A percentile compares a stretch with the other conserved stretches of the same genome.
Evolutionary conservation across 495 filamentous ascomycete species (phyloP).

Genomic region (Podospora tetraspora): DNA sequence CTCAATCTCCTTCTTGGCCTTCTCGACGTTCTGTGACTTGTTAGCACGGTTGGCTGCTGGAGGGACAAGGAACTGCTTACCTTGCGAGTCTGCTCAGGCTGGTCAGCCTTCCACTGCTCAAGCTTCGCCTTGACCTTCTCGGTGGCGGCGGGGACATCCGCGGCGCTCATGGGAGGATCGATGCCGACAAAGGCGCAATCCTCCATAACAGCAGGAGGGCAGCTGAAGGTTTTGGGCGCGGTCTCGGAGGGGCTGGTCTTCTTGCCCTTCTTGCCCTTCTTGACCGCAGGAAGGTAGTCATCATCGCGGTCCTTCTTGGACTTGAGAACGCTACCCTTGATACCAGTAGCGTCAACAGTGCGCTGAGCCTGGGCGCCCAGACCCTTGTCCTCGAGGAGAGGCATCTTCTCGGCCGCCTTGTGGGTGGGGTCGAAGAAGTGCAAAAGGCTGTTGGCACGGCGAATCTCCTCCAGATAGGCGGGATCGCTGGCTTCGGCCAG

Average conservation of each 20-base stretch:
- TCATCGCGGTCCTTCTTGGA: constrained; percentile 84
- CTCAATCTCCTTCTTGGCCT: constrained; percentile 60
- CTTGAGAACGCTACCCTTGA: constrained; percentile 71
- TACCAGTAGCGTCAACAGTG: constrained; percentile 68
- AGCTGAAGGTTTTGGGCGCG: constrained; percentile 66
- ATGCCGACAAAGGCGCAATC: constrained; percentile 77
- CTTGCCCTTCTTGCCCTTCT: constrained; percentile 90
- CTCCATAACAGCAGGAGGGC: constrained; percentile 84
- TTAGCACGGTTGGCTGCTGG: background rate
- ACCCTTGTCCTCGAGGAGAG: constrained; percentile 59
- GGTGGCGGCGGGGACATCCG: constrained; percentile 67
- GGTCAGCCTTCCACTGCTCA: constrained; percentile 87
- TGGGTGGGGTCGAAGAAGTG: constrained; percentile 80
- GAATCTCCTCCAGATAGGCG: constrained; percentile 87
- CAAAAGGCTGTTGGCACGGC: constrained; percentile 76
- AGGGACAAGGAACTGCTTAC: constrained; percentile 46
- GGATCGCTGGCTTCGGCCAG: constrained; percentile 85
- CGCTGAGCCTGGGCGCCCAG: constrained; percentile 67
- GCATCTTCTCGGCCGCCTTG: constrained; percentile 53
- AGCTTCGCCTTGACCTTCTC: constrained; percentile 92
- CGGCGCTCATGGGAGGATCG: constrained; percentile 77
- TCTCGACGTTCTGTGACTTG: constrained; percentile 67
- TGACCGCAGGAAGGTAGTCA: constrained; percentile 77
- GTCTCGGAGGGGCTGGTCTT: constrained; percentile 45
- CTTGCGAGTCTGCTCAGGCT: constrained; percentile 84